Evolutionary conservation across 2,329 filamentous ascomycete genomes (phyloP).

Genomic region (Myriosclerotinia duriaeana): DNA sequence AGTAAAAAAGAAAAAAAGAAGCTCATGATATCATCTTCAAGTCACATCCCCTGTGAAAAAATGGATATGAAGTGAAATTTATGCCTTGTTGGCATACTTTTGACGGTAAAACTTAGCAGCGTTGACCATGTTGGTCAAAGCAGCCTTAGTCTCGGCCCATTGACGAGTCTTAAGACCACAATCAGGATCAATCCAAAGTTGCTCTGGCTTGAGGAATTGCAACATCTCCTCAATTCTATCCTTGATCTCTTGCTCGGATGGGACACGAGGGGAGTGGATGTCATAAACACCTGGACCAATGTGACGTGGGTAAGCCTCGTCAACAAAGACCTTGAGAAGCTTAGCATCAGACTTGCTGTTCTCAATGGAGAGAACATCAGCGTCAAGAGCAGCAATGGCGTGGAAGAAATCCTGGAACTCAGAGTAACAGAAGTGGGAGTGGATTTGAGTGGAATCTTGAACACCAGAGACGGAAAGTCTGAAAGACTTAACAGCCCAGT

Average conservation of each 20-base stretch:
- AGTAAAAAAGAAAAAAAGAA: slow-evolving; percentile 23
- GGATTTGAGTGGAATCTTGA: slow-evolving; percentile 94
- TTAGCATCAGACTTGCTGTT: slow-evolving; percentile 99
- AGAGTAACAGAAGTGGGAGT: slow-evolving; percentile 99
- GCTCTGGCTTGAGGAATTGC: slow-evolving; percentile 91
- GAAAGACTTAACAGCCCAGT: slow-evolving; percentile 98
- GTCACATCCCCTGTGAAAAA: slow-evolving; percentile 24
- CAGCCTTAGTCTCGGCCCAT: slow-evolving; percentile 98
- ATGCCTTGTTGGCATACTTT: slow-evolving; percentile 62
- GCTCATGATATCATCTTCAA: slow-evolving; percentile 25
- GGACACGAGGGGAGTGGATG: slow-evolving; percentile 98
- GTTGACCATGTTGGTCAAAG: slow-evolving; percentile 94
- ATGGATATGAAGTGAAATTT: slow-evolving; percentile 24
- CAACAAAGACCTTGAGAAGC: slow-evolving; percentile 97
- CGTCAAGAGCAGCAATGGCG: slow-evolving; percentile 95
- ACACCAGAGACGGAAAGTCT: slow-evolving; percentile 92
- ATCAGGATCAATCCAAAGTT: slow-evolving; percentile 99
- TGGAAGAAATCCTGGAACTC: slow-evolving; percentile 99
- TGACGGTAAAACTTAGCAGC: slow-evolving; percentile 95
- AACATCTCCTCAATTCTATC: slow-evolving; percentile 98
- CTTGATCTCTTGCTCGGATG: slow-evolving; percentile 97
- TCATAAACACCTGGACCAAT: slow-evolving; percentile 99
- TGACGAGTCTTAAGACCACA: slow-evolving; percentile 98
- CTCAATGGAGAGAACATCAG: slow-evolving; percentile 98
- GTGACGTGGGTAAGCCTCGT: slow-evolving; percentile 95